phyloP scores from a whole-genome alignment of 73 alveolate species.

The Paramecium biaurelia region DNA sequence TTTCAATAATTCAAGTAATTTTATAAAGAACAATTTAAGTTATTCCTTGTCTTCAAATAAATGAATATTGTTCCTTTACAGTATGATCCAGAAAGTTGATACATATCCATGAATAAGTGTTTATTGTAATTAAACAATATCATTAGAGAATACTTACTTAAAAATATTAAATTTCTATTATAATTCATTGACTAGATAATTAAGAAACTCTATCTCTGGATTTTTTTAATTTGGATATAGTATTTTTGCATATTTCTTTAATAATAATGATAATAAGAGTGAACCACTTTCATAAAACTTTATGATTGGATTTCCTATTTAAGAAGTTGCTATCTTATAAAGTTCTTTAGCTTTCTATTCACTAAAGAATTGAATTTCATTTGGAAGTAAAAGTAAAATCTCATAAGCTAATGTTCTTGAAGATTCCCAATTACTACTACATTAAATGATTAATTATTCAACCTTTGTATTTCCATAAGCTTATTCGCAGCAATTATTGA shows the following conservation, averaged over 20 bases:
- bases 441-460: not conserved
- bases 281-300: slow-evolving; percentile 29
- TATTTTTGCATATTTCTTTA: not conserved
- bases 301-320: slow-evolving; percentile 25
- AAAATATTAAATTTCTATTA: not conserved
- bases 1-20: slow-evolving; percentile 14
- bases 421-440: slow-evolving; percentile 33
- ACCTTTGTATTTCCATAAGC: not conserved
- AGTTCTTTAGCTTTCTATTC: not conserved
- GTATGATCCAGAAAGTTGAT: slow-evolving; percentile 36
- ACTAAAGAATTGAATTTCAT: not conserved
- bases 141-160: slow-evolving; percentile 25
- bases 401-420: slow-evolving; percentile 33
- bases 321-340: not conserved
- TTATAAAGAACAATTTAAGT: not conserved
- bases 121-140: not conserved
- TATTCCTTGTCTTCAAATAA: not conserved
- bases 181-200: not conserved
- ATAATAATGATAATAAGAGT: not conserved
- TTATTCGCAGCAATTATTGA: not conserved
- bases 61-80: not conserved
- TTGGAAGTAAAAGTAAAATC: not conserved
- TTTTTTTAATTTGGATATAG: not conserved
- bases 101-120: slow-evolving; percentile 54
- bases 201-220: not conserved